Evolutionary conservation across 768 basidiomycete species (phyloP).

Genomic region (Leucocoprinus leucothites): DNA sequence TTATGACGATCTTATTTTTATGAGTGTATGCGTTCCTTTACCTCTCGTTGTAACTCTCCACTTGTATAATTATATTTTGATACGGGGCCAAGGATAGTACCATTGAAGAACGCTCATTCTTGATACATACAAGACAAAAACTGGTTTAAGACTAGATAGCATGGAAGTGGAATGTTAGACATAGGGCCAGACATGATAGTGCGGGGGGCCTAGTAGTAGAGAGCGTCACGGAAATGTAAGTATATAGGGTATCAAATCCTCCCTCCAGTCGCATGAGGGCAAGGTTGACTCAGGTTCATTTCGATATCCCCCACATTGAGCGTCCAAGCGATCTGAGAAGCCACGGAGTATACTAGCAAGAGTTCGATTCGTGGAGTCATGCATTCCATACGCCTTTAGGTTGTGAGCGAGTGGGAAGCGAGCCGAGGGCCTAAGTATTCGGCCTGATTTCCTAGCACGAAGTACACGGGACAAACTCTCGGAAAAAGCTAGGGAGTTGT

Average conservation of each 20-base stretch:
- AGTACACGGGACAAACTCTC: constrained; percentile 12
- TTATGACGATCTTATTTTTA: too few relatives aligned
- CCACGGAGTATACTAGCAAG: constrained; percentile 30
- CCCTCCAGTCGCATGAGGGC: constrained; percentile 58
- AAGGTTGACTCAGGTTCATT: constrained; percentile 27
- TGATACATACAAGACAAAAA: too few relatives aligned
- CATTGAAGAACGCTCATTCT: too few relatives aligned
- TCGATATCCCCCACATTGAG: constrained; percentile 43
- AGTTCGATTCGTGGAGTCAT: constrained; percentile 13
- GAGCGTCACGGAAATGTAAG: constrained; percentile 51
- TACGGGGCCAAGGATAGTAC: too few relatives aligned
- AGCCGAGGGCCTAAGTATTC: background rate
- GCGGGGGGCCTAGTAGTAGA: background rate
- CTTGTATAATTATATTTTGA: too few relatives aligned
- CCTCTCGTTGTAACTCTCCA: too few relatives aligned
- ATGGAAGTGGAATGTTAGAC: too few relatives aligned
- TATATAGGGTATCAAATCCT: constrained; percentile 58
- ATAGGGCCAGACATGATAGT: too few relatives aligned
- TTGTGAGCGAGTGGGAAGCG: background rate
- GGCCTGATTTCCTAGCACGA: background rate
- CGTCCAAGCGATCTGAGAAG: constrained; percentile 27
- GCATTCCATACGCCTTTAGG: background rate
- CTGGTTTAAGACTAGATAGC: too few relatives aligned
- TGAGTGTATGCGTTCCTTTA: too few relatives aligned
- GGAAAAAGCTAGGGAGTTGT: constrained; percentile 7